Base-by-base conservation (phyloP, 2,329 filamentous ascomycete species). In the Trichoderma hamatum region DNA sequence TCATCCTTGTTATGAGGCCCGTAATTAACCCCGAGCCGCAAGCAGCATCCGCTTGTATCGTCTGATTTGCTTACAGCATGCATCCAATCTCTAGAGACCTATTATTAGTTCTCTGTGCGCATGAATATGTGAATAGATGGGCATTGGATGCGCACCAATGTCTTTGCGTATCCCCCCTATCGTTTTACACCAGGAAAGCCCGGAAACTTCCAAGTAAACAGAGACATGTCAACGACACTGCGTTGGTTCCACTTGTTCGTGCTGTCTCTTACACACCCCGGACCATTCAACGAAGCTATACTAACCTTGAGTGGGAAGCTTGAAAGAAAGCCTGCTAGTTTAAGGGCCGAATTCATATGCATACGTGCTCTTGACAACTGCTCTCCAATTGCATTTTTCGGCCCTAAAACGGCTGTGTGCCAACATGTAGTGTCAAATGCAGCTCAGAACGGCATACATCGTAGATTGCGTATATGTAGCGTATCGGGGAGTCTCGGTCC, bases 231-330 rank as follows among this genome's bases (percentile, higher is more conserved):
- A 13, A 13, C n/a, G 43, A 21, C 43, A 21, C 1, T 49, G 10
- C 16, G 1, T 19, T 49, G 43, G n/a, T 49, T 21, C 43, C 43
- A 49, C n/a, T 21, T n/a, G 43, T n/a, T 49, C n/a, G 7, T n/a
- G n/a, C 43, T 4, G 19, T 49, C 43, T 49, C 43, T 21, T 5
- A 49, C 36, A 30, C 10, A 66, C 62, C 63, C 63, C 34, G 34
- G 63, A 49, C 52, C 28, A 34, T n/a, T 46, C 52, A 28, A 14
- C 28, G n/a, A 56, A 56, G 51, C 34, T 36, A 66, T 66, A 36
- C 63, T 66, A 66, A n/a, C 63, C 63, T 66, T 56, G 63, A 66
- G 63, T 52, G 46, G 63, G 63, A 66, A 66, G 63, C 63, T 66
- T 66, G 63, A 30, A 66, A 66, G 34, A 2, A 52, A 36, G 60